These are phyloP conservation scores for Plasmodium gonderi DNA, from an alignment of 169 alveolate species.

Conservation along the genomic window DNA sequence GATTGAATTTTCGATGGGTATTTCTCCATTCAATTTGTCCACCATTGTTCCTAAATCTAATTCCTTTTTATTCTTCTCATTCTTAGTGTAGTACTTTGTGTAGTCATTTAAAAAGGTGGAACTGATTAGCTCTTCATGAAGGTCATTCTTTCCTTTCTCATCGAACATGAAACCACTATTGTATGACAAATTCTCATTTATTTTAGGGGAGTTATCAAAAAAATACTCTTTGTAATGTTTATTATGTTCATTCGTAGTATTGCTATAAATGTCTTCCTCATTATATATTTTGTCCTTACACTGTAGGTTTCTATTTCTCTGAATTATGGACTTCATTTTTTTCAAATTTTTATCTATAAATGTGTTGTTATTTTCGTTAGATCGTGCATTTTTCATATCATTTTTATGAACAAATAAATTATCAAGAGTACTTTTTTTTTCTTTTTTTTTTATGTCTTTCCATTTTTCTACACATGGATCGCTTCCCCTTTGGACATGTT, in stretches of 20 bases:
- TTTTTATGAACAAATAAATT: constrained; percentile 31
- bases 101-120: neutral
- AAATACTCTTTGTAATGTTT: constrained; percentile 18
- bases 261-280: constrained; percentile 16
- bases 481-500: neutral
- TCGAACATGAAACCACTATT: neutral
- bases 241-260: constrained; percentile 29
- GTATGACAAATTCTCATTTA: constrained; percentile 12
- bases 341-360: constrained; percentile 49
- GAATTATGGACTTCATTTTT: constrained; percentile 18
- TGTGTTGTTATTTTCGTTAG: neutral
- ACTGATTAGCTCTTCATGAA: neutral
- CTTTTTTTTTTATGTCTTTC: neutral
- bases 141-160: neutral
- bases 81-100: neutral
- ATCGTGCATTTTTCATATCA: neutral
- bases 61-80: neutral
- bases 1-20: neutral
- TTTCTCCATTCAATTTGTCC: neutral
- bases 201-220: constrained; percentile 3
- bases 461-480: neutral
- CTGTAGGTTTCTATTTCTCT: constrained; percentile 34
- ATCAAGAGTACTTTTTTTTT: constrained; percentile 42
- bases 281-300: neutral
- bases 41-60: neutral